Evolutionary conservation across 1,284 basidiomycete genomes (phyloP).

Genomic region (Apiotrichum veenhuisii): DNA sequence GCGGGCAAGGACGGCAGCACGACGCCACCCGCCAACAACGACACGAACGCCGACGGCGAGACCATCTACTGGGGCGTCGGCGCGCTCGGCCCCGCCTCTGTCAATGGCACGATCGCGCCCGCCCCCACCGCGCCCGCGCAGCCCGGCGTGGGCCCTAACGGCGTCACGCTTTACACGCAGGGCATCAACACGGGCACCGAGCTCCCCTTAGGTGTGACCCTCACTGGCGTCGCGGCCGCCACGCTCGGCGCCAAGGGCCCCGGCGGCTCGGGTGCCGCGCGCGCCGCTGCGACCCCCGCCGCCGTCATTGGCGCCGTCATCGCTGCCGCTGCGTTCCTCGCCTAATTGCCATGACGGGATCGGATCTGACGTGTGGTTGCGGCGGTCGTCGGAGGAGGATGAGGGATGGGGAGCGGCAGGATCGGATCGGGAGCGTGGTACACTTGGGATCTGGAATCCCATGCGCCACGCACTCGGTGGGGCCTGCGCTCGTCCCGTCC

Average conservation of each 20-base stretch:
- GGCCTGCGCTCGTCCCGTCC: too few species aligned
- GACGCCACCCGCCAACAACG: constrained; percentile 34
- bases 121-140: background rate
- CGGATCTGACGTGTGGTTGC: background rate
- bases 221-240: constrained; percentile 13
- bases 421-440: too few species aligned
- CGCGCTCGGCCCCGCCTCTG: background rate
- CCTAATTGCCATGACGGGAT: background rate
- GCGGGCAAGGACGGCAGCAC: constrained; percentile 39
- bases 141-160: constrained; percentile 11
- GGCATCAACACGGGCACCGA: constrained; percentile 10
- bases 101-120: background rate
- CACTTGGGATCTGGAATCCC: too few species aligned
- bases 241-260: constrained; percentile 7
- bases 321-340: constrained; percentile 5
- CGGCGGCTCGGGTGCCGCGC: background rate
- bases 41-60: constrained; percentile 1
- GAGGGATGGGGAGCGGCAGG: too few species aligned
- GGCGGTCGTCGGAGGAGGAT: too few species aligned
- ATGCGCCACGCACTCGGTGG: too few species aligned
- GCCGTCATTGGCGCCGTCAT: constrained; percentile 1
- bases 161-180: constrained; percentile 17
- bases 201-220: constrained; percentile 9
- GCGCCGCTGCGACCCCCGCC: background rate
- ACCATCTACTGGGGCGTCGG: background rate